Base-by-base conservation (phyloP, 805 yeast species). In the Myxozyma lipomycoides region DNA sequence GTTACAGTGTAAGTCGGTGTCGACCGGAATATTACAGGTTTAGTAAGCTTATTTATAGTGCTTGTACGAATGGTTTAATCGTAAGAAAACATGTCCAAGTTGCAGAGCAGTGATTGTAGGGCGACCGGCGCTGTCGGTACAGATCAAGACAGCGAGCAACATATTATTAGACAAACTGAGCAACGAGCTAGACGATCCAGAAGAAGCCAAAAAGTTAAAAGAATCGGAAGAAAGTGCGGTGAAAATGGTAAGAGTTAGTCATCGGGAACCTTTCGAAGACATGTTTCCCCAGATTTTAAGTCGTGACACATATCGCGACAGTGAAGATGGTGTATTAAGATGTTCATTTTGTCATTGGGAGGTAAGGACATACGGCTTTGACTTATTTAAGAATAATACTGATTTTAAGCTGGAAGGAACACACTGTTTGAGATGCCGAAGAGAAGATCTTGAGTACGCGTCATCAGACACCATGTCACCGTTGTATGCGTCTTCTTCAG, bases 311-410 rank as follows among this genome's bases (percentile, higher is more conserved):
- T 61, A 76, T 12, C 68, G 74, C 6, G 87, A 82, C 57, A 64
- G 62, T 12, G 78, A 79, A 19, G 89, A 83, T 60, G 84, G 82
- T 3, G 84, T 83, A 3, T 78, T 81, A 3, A 66, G 88, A 45
- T 83, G 90, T 62, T 77, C 81, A 1, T 68, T 72, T 36, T 83
- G 90, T 62, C 82, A 77, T 59, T 82, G 86, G 86, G 89, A 83
- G 61, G 79, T 83, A 40, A 35, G 51, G 6, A 17, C 34, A 35
- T 24, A 21, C 15, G 18, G 12, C 4, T 28, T 35, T 22, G 10
- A 40, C 18, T 18, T 41, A 44, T 28, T 25, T 36, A 26, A 1
- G 77, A 77, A 49, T 85, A 83, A 1, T 64, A 72, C 0, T 69
- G 62, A 28, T 82, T 59, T 12, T 21, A 18, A 46, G 40, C 25